A percentile compares a stretch with the other conserved stretches of the same genome.
phyloP scores from a whole-genome alignment of 345 rosid genomes.

The Citrus sp. region DNA sequence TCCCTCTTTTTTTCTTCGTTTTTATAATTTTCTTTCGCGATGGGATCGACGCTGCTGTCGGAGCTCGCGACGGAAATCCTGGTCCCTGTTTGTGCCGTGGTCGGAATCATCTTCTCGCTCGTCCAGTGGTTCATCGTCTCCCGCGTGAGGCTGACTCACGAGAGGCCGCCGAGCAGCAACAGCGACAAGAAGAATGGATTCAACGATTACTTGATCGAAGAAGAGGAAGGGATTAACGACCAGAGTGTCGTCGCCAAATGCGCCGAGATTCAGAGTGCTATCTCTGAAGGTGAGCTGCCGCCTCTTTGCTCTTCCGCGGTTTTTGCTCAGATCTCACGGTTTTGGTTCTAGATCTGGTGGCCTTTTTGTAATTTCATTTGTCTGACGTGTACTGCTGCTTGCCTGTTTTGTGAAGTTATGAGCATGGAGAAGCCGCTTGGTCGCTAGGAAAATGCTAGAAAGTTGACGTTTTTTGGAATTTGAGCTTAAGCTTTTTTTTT shows the following conservation, averaged over 20 bases:
- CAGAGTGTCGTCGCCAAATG: constrained; percentile 58
- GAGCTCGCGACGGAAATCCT: constrained; percentile 65
- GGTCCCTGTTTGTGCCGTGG: constrained; percentile 57
- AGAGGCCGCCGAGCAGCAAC: constrained; percentile 10
- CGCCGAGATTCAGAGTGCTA: constrained; percentile 79
- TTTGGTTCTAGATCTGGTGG: constrained; percentile 7
- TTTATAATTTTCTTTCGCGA: background rate
- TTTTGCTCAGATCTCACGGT: background rate
- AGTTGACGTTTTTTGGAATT: background rate
- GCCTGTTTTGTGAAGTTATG: background rate
- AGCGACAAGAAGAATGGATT: constrained; percentile 49
- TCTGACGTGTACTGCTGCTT: too few relatives aligned
- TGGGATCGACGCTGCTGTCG: constrained; percentile 38
- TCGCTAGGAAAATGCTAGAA: background rate
- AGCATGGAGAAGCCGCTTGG: background rate
- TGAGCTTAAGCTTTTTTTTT: background rate
- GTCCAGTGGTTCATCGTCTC: constrained; percentile 71
- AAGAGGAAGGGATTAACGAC: constrained; percentile 74
- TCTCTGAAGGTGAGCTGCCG: constrained; percentile 58
- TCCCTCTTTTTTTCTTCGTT: background rate
- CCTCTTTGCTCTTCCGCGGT: background rate
- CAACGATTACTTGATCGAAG: constrained; percentile 62
- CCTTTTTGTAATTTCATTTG: background rate
- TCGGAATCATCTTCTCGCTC: constrained; percentile 71
- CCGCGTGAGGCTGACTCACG: constrained; percentile 45